These are phyloP conservation scores for Ceriops decandra DNA, from an alignment of 345 rosid species.

Conservation along the genomic window DNA sequence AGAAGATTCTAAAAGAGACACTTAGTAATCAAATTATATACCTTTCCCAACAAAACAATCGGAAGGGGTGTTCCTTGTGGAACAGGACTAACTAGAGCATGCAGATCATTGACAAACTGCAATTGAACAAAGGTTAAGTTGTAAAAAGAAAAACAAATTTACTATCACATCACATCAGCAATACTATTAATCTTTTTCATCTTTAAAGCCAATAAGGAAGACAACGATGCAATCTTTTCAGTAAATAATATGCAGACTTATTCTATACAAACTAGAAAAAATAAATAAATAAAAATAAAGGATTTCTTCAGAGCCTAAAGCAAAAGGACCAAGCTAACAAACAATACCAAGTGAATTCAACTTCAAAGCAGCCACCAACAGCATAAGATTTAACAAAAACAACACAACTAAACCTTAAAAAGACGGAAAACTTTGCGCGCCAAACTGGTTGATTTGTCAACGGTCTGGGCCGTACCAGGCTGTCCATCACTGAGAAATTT, in stretches of 20 bases:
- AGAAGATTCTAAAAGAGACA: background rate
- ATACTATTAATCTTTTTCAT: no score
- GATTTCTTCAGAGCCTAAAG: background rate
- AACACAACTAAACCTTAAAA: slow-evolving; percentile 52
- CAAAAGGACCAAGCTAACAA: background rate
- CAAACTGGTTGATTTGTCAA: slow-evolving; percentile 90
- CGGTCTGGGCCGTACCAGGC: slow-evolving; percentile 91
- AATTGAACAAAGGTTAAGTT: slow-evolving; percentile 20
- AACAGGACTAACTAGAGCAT: slow-evolving; percentile 76
- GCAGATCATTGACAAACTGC: slow-evolving; percentile 95
- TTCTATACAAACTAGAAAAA: background rate
- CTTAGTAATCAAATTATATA: slow-evolving; percentile 14
- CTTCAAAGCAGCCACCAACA: background rate
- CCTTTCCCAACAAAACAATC: slow-evolving; percentile 87
- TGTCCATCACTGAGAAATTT: slow-evolving; percentile 84
- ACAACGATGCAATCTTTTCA: no score
- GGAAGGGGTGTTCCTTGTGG: slow-evolving; percentile 91
- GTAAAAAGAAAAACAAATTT: background rate
- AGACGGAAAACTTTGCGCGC: slow-evolving; percentile 98
- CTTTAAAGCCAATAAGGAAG: no score
- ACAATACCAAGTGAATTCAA: background rate
- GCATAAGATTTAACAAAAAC: background rate
- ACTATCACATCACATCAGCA: slow-evolving; percentile 7
- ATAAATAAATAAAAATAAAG: background rate
- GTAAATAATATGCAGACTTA: no score